Percentiles rank a stretch among this genome's conserved stretches.
These are phyloP conservation scores for Hypsizygus ulmarius DNA, from an alignment of 1,284 basidiomycete species.

Conservation along the genomic window DNA sequence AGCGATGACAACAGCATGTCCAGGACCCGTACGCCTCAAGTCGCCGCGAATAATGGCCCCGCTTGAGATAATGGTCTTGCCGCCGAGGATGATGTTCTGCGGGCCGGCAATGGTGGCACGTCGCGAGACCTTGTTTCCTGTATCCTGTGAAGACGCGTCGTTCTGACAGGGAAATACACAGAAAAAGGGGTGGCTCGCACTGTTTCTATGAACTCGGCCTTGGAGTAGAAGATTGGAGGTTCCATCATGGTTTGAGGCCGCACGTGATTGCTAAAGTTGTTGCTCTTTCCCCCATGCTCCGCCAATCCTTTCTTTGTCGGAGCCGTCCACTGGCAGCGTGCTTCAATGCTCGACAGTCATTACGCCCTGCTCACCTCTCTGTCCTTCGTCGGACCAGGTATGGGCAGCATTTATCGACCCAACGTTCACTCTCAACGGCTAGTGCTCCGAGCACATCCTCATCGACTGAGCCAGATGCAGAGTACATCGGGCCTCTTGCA, in stretches of 20 bases:
- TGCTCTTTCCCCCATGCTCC: conserved; percentile 12
- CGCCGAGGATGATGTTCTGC: conserved; percentile 95
- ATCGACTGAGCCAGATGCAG: conserved; percentile 9
- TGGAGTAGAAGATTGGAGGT: conserved; percentile 69
- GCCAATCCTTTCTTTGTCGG: conserved; percentile 8
- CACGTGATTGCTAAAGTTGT: conserved; percentile 1
- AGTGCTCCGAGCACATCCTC: neutral
- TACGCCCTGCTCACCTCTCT: neutral
- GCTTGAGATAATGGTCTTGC: conserved; percentile 94
- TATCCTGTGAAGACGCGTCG: conserved; percentile 47
- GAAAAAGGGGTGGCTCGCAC: conserved; percentile 36
- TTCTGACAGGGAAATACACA: conserved; percentile 1
- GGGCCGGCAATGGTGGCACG: conserved; percentile 92
- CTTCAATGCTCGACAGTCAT: conserved; percentile 9
- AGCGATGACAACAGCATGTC: conserved; percentile 89
- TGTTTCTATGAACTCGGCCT: conserved; percentile 80
- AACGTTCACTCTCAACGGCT: conserved; percentile 4
- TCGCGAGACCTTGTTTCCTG: conserved; percentile 91
- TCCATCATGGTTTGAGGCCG: conserved; percentile 44
- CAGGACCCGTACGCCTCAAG: conserved; percentile 77
- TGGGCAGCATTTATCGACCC: neutral
- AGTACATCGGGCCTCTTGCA: conserved; percentile 60
- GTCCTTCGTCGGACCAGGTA: neutral
- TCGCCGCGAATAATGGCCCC: conserved; percentile 89
- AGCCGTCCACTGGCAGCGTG: conserved; percentile 6